Percentiles rank a stretch among this genome's conserved stretches.
phyloP scores from a whole-genome alignment of 768 basidiomycete genomes.

The Tephrocybe sp. region DNA sequence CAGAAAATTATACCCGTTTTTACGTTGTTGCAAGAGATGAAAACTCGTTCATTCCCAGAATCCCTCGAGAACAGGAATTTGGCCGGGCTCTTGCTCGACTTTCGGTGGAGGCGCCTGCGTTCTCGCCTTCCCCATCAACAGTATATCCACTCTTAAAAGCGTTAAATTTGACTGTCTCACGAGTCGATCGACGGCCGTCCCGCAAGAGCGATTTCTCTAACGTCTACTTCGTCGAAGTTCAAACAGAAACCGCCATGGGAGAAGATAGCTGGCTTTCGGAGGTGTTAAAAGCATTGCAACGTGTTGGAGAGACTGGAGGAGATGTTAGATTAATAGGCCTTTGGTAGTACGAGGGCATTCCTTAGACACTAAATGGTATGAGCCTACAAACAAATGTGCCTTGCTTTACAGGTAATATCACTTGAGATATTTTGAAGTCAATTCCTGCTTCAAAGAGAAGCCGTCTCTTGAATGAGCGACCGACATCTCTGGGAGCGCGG shows the following conservation, averaged over 20 bases:
- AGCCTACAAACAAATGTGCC: too few species aligned
- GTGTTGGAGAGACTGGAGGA: slow-evolving; percentile 32
- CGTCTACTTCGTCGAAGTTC: slow-evolving; percentile 67
- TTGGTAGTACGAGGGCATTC: slow-evolving; percentile 32
- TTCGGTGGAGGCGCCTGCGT: slow-evolving; percentile 8
- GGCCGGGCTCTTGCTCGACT: slow-evolving; percentile 34
- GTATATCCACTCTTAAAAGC: slow-evolving; percentile 29
- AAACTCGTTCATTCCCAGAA: slow-evolving; percentile 17
- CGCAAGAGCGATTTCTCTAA: slow-evolving; percentile 44
- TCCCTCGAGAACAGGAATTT: slow-evolving; percentile 1
- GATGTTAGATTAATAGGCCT: slow-evolving; percentile 43
- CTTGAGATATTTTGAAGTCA: too few species aligned
- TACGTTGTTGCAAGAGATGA: slow-evolving; percentile 50
- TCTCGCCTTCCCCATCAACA: slow-evolving; percentile 14
- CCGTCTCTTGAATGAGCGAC: slow-evolving; percentile 30
- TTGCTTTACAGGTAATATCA: too few species aligned
- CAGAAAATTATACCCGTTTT: slow-evolving; percentile 69
- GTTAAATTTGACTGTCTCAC: slow-evolving; percentile 43
- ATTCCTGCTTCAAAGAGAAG: not conserved
- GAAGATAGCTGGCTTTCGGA: slow-evolving; percentile 28
- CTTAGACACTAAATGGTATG: not conserved
- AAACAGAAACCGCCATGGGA: slow-evolving; percentile 15
- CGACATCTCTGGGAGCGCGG: slow-evolving; percentile 33
- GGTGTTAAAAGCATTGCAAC: slow-evolving; percentile 34
- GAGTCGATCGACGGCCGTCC: slow-evolving; percentile 69